Evolutionary conservation across 2,329 filamentous ascomycete genomes (phyloP).

Genomic region (Knoxdaviesia capensis): DNA sequence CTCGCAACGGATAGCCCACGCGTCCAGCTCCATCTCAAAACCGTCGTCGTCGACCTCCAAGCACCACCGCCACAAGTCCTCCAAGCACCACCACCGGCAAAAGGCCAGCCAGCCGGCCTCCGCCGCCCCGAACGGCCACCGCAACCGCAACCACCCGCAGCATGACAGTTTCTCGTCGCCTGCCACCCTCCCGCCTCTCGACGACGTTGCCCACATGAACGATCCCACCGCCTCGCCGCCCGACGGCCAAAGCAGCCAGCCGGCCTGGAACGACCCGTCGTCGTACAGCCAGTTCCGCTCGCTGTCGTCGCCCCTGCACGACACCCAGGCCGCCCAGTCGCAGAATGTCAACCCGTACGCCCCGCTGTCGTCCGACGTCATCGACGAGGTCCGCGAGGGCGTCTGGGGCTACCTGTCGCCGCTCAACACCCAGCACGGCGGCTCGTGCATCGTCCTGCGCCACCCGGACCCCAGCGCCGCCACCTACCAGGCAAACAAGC

Average conservation of each 20-base stretch:
- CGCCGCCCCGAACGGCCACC: not conserved
- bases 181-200: slow-evolving; percentile 11
- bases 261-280: slow-evolving; percentile 27
- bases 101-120: not conserved
- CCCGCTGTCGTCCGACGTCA: slow-evolving; percentile 50
- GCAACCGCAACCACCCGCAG: not conserved
- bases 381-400: slow-evolving; percentile 65
- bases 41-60: no score
- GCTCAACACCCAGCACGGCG: slow-evolving; percentile 47
- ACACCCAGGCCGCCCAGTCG: slow-evolving; percentile 33
- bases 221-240: slow-evolving; percentile 54
- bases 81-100: not conserved
- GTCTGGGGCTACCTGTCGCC: slow-evolving; percentile 94
- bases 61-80: no score
- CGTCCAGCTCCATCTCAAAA: no score
- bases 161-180: not conserved
- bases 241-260: slow-evolving; percentile 34
- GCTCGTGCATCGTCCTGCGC: slow-evolving; percentile 50
- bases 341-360: slow-evolving; percentile 60
- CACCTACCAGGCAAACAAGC: slow-evolving; percentile 18
- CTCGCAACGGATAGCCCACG: no score
- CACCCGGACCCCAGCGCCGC: slow-evolving; percentile 17
- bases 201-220: slow-evolving; percentile 28
- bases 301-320: slow-evolving; percentile 36
- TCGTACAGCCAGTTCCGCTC: slow-evolving; percentile 24